Evolutionary conservation across 2,329 filamentous ascomycete genomes (phyloP).

Genomic region (Fusarium penzigii): DNA sequence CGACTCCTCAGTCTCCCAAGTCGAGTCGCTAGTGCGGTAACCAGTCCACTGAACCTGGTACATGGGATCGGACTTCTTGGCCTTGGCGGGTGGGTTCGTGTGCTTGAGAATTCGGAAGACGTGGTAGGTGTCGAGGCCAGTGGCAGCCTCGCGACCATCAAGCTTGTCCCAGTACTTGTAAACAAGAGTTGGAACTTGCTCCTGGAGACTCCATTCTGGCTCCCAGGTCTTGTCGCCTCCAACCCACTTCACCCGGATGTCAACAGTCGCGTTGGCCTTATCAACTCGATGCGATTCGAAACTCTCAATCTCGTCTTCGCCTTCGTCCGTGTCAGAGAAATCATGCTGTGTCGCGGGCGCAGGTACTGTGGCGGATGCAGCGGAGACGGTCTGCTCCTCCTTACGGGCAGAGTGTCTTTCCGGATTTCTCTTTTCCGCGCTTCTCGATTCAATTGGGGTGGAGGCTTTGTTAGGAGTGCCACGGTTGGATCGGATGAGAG

Average conservation of each 20-base stretch:
- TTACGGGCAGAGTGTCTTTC: slow-evolving; percentile 1
- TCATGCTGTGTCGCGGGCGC: background rate
- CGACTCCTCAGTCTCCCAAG: slow-evolving; percentile 26
- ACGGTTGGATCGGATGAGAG: slow-evolving; percentile 1
- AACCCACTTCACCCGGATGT: slow-evolving; percentile 26
- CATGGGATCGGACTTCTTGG: slow-evolving; percentile 19
- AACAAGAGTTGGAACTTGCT: slow-evolving; percentile 26
- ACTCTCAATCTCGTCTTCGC: slow-evolving; percentile 25
- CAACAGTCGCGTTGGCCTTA: slow-evolving; percentile 23
- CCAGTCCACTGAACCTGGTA: slow-evolving; percentile 31
- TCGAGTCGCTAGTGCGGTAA: slow-evolving; percentile 24
- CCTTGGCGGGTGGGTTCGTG: slow-evolving; percentile 11
- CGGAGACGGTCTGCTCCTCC: slow-evolving; percentile 11
- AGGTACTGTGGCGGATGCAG: background rate
- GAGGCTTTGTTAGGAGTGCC: background rate
- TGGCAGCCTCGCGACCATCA: slow-evolving; percentile 25
- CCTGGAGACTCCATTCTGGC: slow-evolving; percentile 29
- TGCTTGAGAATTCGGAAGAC: slow-evolving; percentile 30
- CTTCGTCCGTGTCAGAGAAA: slow-evolving; percentile 1
- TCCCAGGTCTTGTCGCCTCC: slow-evolving; percentile 28
- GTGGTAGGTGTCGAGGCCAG: slow-evolving; percentile 26
- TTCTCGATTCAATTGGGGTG: background rate
- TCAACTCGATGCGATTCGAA: slow-evolving; percentile 25
- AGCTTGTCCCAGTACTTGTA: slow-evolving; percentile 30
- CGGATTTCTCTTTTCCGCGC: slow-evolving; percentile 4